Evolutionary conservation across 2,329 filamentous ascomycete genomes (phyloP).

Genomic region (Daldinia eschscholtzii): DNA sequence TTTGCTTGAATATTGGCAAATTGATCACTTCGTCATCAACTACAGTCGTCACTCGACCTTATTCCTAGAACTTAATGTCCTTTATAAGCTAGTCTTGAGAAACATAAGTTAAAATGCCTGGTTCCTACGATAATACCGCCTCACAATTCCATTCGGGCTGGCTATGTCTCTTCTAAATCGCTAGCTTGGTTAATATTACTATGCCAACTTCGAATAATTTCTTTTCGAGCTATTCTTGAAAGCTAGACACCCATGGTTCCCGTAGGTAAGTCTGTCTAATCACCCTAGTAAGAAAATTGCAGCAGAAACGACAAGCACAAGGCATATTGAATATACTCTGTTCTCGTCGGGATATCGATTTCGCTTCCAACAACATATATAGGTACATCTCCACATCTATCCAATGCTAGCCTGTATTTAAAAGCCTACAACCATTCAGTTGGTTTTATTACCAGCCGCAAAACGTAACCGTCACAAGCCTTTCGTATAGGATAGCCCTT

Average conservation of each 20-base stretch:
- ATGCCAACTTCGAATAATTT: not conserved
- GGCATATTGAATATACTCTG: slow-evolving; percentile 1
- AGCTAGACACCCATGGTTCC: not conserved
- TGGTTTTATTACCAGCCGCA: slow-evolving; percentile 4
- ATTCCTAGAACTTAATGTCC: no score
- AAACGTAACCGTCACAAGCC: not conserved
- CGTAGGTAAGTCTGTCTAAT: not conserved
- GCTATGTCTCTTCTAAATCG: no score
- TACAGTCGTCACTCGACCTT: no score
- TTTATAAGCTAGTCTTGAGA: no score
- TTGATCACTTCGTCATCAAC: no score
- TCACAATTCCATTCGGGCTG: no score
- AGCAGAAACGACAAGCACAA: not conserved
- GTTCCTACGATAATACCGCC: no score
- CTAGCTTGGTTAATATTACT: not conserved
- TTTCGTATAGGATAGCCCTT: not conserved
- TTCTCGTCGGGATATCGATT: slow-evolving; percentile 19
- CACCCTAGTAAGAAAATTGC: not conserved
- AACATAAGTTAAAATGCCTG: no score
- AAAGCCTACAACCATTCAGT: not conserved
- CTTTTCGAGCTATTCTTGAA: not conserved
- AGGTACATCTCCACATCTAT: slow-evolving; percentile 25
- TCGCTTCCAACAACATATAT: slow-evolving; percentile 27
- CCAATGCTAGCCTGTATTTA: slow-evolving; percentile 25
- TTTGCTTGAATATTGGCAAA: no score